These are phyloP conservation scores for Rhizopogon sp. DNA, from an alignment of 768 basidiomycete genomes.

Conservation along the genomic window DNA sequence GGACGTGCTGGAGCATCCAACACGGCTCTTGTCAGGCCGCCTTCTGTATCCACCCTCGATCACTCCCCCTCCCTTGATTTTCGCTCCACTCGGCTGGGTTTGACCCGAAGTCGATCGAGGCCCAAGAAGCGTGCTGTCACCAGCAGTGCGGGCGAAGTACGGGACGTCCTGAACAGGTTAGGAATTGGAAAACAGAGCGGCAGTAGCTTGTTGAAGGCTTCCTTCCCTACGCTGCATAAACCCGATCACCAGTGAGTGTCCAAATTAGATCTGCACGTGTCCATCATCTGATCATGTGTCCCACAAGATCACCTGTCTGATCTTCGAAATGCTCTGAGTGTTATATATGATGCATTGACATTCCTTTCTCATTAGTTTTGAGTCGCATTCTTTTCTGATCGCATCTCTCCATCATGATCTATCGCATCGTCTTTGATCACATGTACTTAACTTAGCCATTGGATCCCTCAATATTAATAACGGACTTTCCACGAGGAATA, in stretches of 20 bases:
- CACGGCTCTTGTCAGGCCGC: constrained; percentile 57
- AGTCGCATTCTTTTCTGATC: not conserved
- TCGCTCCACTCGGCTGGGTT: constrained; percentile 34
- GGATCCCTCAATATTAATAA: constrained; percentile 8
- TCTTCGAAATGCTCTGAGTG: constrained; percentile 1
- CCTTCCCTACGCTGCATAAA: constrained; percentile 56
- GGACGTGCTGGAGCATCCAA: constrained; percentile 83
- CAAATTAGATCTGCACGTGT: not conserved
- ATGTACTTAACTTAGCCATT: constrained; percentile 14
- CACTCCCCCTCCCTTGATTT: constrained; percentile 49
- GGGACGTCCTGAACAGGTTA: constrained; percentile 77
- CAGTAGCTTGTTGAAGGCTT: constrained; percentile 61
- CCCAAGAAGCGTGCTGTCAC: constrained; percentile 47
- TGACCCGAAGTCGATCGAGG: constrained; percentile 52
- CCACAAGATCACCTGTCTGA: not conserved
- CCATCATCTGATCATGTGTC: constrained; percentile 1
- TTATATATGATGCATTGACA: not conserved
- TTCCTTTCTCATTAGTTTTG: constrained; percentile 2
- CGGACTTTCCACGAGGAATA: constrained; percentile 9
- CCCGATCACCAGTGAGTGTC: constrained; percentile 34
- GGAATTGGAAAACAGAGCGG: constrained; percentile 71
- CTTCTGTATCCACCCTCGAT: constrained; percentile 76
- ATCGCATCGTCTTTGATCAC: constrained; percentile 8
- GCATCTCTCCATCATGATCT: constrained; percentile 7
- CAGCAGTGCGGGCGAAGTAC: constrained; percentile 63